A percentile compares a stretch with the other conserved stretches of the same genome.
Conservation (phyloP, 2,329 filamentous ascomycete genomes). For the Juglanconis sp. region DNA sequence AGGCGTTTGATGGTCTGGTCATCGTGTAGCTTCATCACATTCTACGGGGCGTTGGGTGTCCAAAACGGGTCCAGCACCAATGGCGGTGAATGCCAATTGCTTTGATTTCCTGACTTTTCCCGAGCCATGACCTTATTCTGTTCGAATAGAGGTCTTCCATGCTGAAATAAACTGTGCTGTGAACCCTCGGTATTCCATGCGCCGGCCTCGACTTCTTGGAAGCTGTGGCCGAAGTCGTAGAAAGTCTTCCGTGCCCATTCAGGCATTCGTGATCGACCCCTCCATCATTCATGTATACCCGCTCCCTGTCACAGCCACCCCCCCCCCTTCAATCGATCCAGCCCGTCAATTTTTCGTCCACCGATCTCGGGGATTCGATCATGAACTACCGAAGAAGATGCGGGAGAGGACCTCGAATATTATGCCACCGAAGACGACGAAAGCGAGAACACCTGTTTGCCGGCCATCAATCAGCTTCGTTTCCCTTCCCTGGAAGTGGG, state of each 20-base stretch:
- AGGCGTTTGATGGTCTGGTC: not conserved
- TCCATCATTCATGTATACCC: not conserved
- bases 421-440: slow-evolving; percentile 59
- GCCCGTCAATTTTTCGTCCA: slow-evolving; percentile 18
- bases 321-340: not conserved
- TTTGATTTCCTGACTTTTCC: slow-evolving; percentile 5
- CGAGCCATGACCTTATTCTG: not conserved
- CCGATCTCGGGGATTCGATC: not conserved
- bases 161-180: slow-evolving; percentile 5
- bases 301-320: not conserved
- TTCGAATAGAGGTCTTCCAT: not conserved
- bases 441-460: slow-evolving; percentile 50
- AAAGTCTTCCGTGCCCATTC: not conserved
- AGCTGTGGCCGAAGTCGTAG: not conserved
- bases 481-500: too few relatives aligned
- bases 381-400: slow-evolving; percentile 40
- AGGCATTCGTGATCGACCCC: not conserved
- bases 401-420: slow-evolving; percentile 56
- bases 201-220: not conserved
- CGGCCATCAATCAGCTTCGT: slow-evolving; percentile 10
- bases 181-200: slow-evolving; percentile 7
- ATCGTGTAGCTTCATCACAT: too few relatives aligned
- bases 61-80: not conserved
- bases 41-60: not conserved
- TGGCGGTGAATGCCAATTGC: slow-evolving; percentile 8